These are phyloP conservation scores for Podospora sp. DNA, from an alignment of 495 filamentous ascomycete species.

Conservation along the genomic window DNA sequence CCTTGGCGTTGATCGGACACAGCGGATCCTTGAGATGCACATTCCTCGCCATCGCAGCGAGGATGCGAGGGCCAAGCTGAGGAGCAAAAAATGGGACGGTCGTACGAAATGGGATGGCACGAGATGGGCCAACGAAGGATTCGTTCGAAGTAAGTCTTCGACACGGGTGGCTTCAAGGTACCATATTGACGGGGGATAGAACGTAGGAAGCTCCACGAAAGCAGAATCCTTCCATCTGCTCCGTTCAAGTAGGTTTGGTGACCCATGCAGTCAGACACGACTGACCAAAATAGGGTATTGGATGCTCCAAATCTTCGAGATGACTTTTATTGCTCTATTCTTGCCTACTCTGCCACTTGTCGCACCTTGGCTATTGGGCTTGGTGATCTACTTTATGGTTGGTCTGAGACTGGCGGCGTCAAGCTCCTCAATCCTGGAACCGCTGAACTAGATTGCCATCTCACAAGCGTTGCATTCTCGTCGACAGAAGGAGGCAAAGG, in stretches of 20 bases:
- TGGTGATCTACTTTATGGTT: constrained; percentile 77
- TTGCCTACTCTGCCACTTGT: constrained; percentile 77
- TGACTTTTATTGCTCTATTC: constrained; percentile 92
- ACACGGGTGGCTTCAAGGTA: background rate
- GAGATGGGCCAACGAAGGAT: constrained; percentile 59
- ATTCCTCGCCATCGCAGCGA: constrained; percentile 23
- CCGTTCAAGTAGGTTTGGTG: constrained; percentile 70
- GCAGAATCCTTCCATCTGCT: constrained; percentile 59
- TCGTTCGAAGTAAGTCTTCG: constrained; percentile 51
- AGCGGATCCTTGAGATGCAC: constrained; percentile 57
- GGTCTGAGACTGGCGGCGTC: constrained; percentile 71
- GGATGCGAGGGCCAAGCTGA: constrained; percentile 14
- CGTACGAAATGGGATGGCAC: constrained; percentile 58
- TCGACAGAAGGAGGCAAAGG: constrained; percentile 72
- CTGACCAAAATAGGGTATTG: constrained; percentile 60
- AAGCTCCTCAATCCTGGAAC: constrained; percentile 47
- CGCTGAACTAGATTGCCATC: constrained; percentile 35
- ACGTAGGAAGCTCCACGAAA: constrained; percentile 21
- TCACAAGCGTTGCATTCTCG: constrained; percentile 89
- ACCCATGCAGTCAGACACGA: constrained; percentile 15
- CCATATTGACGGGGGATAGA: constrained; percentile 12
- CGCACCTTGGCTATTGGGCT: constrained; percentile 85
- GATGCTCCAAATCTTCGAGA: constrained; percentile 87
- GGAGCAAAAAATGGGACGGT: constrained; percentile 12
- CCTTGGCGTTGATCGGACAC: constrained; percentile 73